phyloP scores from a whole-genome alignment of 352 stramenopile species.

The Thraustotheca clavata region DNA sequence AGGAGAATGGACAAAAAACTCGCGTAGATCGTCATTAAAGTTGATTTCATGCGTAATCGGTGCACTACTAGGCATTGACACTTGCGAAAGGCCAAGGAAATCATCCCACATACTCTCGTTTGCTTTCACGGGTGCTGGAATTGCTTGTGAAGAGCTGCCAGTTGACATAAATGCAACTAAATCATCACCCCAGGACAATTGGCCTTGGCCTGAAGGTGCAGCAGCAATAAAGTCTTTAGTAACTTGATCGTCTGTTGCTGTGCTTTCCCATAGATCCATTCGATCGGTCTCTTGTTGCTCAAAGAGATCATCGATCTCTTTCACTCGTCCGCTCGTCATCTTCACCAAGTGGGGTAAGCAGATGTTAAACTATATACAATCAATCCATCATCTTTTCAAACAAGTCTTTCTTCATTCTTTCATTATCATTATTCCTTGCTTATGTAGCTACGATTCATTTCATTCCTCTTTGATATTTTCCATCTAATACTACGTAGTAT shows the following conservation, averaged over 20 bases:
- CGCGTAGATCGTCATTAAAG: not conserved
- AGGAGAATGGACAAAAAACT: constrained; percentile 3
- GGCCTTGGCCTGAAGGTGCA: not conserved
- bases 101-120: not conserved
- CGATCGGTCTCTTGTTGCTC: not conserved
- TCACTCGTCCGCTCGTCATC: no score
- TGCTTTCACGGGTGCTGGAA: not conserved
- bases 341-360: no score
- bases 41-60: not conserved
- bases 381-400: no score
- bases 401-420: no score
- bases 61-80: not conserved
- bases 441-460: no score
- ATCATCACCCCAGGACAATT: not conserved
- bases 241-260: not conserved
- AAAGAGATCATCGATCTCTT: not conserved
- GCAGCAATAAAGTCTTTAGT: not conserved
- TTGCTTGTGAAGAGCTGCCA: not conserved
- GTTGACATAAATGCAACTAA: not conserved
- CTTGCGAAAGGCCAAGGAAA: constrained; percentile 1
- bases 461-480: no score
- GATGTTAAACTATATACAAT: no score
- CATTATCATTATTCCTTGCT: no score
- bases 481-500: no score
- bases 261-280: not conserved